Percentiles rank a stretch among this genome's conserved stretches.
These are phyloP conservation scores for Gnomoniopsis sp. DNA, from an alignment of 2,329 filamentous ascomycete genomes.

Conservation along the genomic window DNA sequence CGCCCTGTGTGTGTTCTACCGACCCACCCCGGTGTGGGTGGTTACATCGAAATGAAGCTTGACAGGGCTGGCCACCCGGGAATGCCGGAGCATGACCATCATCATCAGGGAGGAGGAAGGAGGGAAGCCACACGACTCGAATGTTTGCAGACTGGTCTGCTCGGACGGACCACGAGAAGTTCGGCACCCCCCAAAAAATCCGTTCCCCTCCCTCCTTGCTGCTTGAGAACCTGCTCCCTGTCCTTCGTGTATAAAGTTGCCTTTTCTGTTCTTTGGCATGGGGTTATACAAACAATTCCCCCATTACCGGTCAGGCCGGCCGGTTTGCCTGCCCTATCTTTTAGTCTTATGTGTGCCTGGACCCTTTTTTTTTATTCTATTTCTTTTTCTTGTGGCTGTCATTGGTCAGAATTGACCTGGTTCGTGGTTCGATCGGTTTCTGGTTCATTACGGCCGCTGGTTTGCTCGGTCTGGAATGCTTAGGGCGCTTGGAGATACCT, in stretches of 20 bases:
- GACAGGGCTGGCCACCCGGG: constrained; percentile 3
- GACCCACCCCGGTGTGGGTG: neutral
- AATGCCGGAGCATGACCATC: neutral
- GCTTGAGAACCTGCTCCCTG: constrained; percentile 4
- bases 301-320: constrained; percentile 8
- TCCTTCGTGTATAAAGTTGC: constrained; percentile 15
- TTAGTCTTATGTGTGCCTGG: neutral
- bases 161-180: constrained; percentile 1
- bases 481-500: neutral
- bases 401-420: neutral
- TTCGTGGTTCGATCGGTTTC: neutral
- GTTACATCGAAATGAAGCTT: constrained; percentile 1
- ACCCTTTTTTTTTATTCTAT: neutral
- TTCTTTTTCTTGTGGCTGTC: neutral
- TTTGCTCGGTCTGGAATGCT: neutral
- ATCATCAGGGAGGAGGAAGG: neutral
- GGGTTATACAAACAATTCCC: constrained; percentile 6
- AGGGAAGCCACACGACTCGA: neutral
- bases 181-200: neutral
- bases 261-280: constrained; percentile 4
- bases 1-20: neutral
- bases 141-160: constrained; percentile 11
- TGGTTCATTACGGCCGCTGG: constrained; percentile 2
- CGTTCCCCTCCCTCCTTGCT: neutral
- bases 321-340: constrained; percentile 1